Evolutionary conservation across 2,329 filamentous ascomycete genomes (phyloP).

Genomic region (Fusarium xyrophilum): DNA sequence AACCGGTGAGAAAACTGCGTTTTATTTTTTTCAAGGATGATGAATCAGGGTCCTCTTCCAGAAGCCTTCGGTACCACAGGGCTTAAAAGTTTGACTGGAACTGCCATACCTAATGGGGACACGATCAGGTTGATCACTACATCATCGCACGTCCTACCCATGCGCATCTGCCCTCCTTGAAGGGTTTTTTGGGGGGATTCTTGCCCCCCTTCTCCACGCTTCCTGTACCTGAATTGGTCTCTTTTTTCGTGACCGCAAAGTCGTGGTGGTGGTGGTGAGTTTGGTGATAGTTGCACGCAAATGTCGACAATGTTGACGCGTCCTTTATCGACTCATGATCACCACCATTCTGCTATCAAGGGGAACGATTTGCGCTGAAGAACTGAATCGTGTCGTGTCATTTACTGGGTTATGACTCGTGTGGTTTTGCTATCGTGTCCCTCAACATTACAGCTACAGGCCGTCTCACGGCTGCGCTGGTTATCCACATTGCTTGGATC

Average conservation of each 20-base stretch:
- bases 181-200: constrained; percentile 11
- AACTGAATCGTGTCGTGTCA: background rate
- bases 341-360: background rate
- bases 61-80: constrained; percentile 27
- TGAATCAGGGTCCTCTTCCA: constrained; percentile 34
- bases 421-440: background rate
- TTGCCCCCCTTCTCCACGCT: constrained; percentile 26
- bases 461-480: background rate
- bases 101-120: constrained; percentile 32
- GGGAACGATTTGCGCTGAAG: background rate
- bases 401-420: background rate
- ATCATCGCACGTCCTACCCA: constrained; percentile 36
- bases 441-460: background rate
- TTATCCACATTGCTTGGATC: background rate
- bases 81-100: constrained; percentile 22
- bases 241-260: constrained; percentile 1
- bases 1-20: background rate
- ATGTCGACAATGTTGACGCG: constrained; percentile 5
- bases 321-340: constrained; percentile 1
- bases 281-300: constrained; percentile 9
- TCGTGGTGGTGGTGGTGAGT: background rate
- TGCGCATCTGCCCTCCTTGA: constrained; percentile 28
- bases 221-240: constrained; percentile 19
- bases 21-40: background rate
- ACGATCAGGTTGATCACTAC: constrained; percentile 35